These are phyloP conservation scores for Wickerhamomyces tratensis DNA, from an alignment of 805 yeast genomes.

Conservation along the genomic window DNA sequence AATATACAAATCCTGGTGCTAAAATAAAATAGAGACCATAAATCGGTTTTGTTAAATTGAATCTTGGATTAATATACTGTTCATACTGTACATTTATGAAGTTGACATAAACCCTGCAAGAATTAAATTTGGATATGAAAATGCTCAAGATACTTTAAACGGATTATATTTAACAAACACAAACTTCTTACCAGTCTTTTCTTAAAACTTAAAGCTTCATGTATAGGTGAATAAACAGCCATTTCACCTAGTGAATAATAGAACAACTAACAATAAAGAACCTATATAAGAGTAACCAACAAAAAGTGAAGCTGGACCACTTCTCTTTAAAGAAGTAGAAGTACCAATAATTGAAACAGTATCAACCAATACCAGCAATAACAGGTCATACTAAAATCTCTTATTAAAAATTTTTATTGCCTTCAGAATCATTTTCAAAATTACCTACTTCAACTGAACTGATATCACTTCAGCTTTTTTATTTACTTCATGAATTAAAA, in stretches of 20 bases:
- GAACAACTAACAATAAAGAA: conserved; percentile 57
- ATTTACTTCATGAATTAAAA: too few relatives aligned
- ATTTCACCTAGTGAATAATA: conserved; percentile 63
- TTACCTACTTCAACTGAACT: too few relatives aligned
- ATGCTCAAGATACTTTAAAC: conserved; percentile 30
- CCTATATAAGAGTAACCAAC: conserved; percentile 66
- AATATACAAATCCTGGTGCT: conserved; percentile 46
- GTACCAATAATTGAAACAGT: conserved; percentile 50
- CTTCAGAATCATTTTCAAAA: too few relatives aligned
- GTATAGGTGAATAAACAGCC: conserved; percentile 56
- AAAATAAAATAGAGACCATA: conserved; percentile 43
- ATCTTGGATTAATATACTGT: conserved; percentile 44
- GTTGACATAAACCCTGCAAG: conserved; percentile 33
- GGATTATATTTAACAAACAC: conserved; percentile 38
- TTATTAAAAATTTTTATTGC: too few relatives aligned
- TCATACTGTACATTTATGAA: conserved; percentile 39
- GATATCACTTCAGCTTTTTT: too few relatives aligned
- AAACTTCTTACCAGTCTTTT: conserved; percentile 24
- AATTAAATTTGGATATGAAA: conserved; percentile 32
- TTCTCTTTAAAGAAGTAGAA: conserved; percentile 36
- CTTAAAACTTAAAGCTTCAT: conserved; percentile 46
- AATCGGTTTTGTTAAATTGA: conserved; percentile 35
- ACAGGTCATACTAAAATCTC: conserved; percentile 44
- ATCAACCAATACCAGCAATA: conserved; percentile 53
- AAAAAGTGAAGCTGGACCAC: conserved; percentile 43